Percentiles rank a stretch among this genome's conserved stretches.
Conservation (phyloP, 1,284 basidiomycete species). For the Sporisorium graminicola region DNA sequence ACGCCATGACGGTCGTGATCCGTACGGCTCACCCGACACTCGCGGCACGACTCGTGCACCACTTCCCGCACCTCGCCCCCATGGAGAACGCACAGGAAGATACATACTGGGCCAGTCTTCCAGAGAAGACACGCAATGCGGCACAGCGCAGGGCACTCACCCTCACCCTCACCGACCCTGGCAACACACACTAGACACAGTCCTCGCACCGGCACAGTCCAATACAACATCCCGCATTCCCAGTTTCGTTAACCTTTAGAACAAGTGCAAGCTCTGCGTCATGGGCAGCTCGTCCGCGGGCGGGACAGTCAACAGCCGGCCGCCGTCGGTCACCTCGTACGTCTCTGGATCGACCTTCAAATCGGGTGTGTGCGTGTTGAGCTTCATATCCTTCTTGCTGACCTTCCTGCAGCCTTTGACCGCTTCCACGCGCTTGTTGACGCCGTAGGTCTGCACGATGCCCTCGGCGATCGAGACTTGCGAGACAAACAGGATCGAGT, state of each 20-base stretch:
- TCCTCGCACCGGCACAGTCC: no score
- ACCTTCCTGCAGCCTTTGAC: slow-evolving; percentile 83
- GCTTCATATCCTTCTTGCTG: slow-evolving; percentile 91
- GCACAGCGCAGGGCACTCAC: slow-evolving; percentile 11
- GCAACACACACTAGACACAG: no score
- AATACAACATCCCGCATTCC: background rate
- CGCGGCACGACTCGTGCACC: background rate
- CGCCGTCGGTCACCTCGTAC: slow-evolving; percentile 70
- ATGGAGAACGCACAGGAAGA: slow-evolving; percentile 21
- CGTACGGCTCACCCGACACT: slow-evolving; percentile 17
- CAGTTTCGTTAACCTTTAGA: slow-evolving; percentile 10
- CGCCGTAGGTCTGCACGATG: slow-evolving; percentile 78
- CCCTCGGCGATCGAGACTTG: slow-evolving; percentile 67
- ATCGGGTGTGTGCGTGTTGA: slow-evolving; percentile 83
- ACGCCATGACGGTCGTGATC: background rate
- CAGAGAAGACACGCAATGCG: slow-evolving; percentile 15
- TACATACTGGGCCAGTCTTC: slow-evolving; percentile 18
- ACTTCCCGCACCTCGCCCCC: slow-evolving; percentile 3
- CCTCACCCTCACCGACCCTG: no score
- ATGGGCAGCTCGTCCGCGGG: slow-evolving; percentile 60
- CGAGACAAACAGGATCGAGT: slow-evolving; percentile 83
- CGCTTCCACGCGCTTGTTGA: slow-evolving; percentile 81
- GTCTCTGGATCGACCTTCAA: slow-evolving; percentile 93
- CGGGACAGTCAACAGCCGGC: slow-evolving; percentile 53
- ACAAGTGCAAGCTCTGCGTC: slow-evolving; percentile 52